phyloP scores from a whole-genome alignment of 2,329 filamentous ascomycete species.

The Raffaelea albimanens region DNA sequence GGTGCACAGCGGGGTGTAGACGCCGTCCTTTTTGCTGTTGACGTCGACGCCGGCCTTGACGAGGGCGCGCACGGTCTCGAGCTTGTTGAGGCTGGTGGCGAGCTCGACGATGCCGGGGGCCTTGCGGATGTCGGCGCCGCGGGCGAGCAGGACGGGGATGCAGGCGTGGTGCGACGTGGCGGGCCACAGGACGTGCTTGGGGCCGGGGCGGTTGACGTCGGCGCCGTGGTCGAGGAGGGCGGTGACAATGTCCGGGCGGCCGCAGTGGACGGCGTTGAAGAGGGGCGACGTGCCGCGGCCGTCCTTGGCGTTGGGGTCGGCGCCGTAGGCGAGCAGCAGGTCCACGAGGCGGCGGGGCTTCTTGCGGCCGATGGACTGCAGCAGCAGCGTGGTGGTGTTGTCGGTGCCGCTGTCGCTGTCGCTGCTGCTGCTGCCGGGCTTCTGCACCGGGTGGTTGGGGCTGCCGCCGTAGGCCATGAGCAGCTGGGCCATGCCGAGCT shows the following conservation, averaged over 20 bases:
- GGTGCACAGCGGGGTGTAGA: conserved; percentile 18
- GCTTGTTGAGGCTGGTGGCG: conserved; percentile 52
- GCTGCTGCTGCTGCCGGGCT: conserved; percentile 14
- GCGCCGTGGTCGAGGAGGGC: conserved; percentile 45
- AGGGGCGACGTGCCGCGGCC: conserved; percentile 53
- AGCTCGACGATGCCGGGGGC: conserved; percentile 55
- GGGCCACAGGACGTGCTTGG: conserved; percentile 61
- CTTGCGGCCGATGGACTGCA: conserved; percentile 50
- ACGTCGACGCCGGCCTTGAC: conserved; percentile 16
- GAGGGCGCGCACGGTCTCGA: conserved; percentile 46
- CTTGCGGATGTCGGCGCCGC: conserved; percentile 52
- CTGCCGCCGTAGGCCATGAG: conserved; percentile 54
- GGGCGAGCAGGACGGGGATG: conserved; percentile 46
- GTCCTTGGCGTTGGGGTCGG: conserved; percentile 49
- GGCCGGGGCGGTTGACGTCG: conserved; percentile 58
- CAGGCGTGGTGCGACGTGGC: conserved; percentile 49
- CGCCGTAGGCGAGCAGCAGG: conserved; percentile 49
- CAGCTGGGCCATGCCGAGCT: conserved; percentile 47
- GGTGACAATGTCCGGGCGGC: conserved; percentile 46
- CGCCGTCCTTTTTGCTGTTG: conserved; percentile 18
- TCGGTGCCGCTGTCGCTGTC: conserved; percentile 9
- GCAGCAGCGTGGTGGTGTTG: conserved; percentile 52
- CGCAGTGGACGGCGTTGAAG: conserved; percentile 49
- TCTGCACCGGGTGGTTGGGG: conserved; percentile 37
- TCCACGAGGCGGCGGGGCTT: conserved; percentile 45